Evolutionary conservation across 2,329 filamentous ascomycete genomes (phyloP).

Genomic region (Aureobasidium sp.): DNA sequence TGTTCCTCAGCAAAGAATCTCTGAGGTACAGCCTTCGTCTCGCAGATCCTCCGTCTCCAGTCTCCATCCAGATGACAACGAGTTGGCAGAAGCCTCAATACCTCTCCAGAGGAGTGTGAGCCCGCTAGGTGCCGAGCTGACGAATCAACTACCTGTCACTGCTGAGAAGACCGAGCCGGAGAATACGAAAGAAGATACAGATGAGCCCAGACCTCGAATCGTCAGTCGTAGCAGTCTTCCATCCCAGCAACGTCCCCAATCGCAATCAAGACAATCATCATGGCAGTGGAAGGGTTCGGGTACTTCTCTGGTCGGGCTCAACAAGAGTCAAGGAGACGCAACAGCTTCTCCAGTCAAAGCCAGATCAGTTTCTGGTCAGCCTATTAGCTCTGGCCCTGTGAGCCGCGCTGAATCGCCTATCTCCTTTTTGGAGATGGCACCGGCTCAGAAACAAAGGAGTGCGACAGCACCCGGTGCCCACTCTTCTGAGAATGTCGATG

Average conservation of each 20-base stretch:
- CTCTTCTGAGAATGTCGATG: background rate
- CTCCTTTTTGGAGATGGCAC: slow-evolving; percentile 10
- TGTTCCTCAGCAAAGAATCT: background rate
- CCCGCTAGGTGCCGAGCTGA: background rate
- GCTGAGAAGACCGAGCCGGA: background rate
- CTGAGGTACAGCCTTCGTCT: background rate
- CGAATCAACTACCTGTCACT: background rate
- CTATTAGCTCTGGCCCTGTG: background rate
- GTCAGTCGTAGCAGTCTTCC: slow-evolving; percentile 10
- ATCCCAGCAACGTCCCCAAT: slow-evolving; percentile 11
- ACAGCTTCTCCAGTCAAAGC: background rate
- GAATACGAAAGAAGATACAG: background rate
- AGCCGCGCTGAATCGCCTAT: slow-evolving; percentile 6
- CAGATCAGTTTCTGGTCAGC: background rate
- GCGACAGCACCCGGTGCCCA: background rate
- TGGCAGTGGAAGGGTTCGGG: slow-evolving; percentile 10
- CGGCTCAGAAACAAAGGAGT: background rate
- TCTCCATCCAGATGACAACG: background rate
- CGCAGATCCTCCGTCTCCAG: slow-evolving; percentile 1
- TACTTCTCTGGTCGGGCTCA: background rate
- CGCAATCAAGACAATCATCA: background rate
- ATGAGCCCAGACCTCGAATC: background rate
- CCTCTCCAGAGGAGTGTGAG: background rate
- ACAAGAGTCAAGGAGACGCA: background rate
- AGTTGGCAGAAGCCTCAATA: background rate